A percentile compares a stretch with the other conserved stretches of the same genome.
Evolutionary conservation across 2,329 filamentous ascomycete genomes (phyloP).

Genomic region (Pseudocercospora crystallina): DNA sequence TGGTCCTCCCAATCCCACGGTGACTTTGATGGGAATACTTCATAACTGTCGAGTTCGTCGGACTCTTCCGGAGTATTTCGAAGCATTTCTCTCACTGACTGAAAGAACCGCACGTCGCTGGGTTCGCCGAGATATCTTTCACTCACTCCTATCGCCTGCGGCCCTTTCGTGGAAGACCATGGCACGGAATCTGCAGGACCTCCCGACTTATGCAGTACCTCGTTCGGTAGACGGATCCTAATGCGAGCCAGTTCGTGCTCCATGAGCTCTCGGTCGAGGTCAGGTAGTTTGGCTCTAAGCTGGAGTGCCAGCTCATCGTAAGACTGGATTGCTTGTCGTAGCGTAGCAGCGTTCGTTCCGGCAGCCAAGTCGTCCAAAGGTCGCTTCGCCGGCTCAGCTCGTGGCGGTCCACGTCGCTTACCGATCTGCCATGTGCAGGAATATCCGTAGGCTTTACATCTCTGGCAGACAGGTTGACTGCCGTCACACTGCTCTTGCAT

Average conservation of each 20-base stretch:
- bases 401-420: conserved; percentile 10
- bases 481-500: conserved; percentile 12
- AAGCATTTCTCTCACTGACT: conserved; percentile 6
- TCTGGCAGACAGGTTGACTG: conserved; percentile 8
- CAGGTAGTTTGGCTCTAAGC: neutral
- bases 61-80: neutral
- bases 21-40: too few species aligned
- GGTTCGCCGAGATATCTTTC: conserved; percentile 10
- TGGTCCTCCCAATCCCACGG: neutral
- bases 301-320: conserved; percentile 12
- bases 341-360: neutral
- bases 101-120: conserved; percentile 9
- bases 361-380: neutral
- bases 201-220: neutral
- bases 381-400: conserved; percentile 1
- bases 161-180: neutral
- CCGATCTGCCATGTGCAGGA: conserved; percentile 14
- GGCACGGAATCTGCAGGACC: neutral
- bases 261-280: neutral
- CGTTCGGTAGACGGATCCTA: conserved; percentile 7
- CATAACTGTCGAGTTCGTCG: neutral
- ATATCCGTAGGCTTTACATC: conserved; percentile 18
- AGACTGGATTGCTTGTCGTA: conserved; percentile 9
- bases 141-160: neutral
- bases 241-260: conserved; percentile 8